Evolutionary conservation across 805 yeast species (phyloP).

Genomic region (Candida andamanensis): DNA sequence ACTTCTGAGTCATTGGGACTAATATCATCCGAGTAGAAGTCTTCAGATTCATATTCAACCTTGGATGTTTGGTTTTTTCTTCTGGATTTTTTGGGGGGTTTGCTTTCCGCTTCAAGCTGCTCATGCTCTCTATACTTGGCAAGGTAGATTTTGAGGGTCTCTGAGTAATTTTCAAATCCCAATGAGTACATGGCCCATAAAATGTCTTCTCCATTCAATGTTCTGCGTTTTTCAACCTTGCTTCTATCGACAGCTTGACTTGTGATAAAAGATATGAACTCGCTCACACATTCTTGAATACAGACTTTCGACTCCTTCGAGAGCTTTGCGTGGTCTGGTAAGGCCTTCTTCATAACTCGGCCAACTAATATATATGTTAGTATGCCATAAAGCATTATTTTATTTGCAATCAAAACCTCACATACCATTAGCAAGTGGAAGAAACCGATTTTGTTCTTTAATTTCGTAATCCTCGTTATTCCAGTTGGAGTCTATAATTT

Average conservation of each 20-base stretch:
- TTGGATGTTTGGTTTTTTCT: constrained; percentile 1
- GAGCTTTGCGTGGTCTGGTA: constrained; percentile 69
- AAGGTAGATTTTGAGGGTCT: constrained; percentile 63
- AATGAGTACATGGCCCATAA: constrained; percentile 60
- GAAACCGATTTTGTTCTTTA: constrained; percentile 39
- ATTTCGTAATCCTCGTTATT: constrained; percentile 31
- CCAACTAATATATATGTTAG: constrained; percentile 35
- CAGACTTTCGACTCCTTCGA: constrained; percentile 77
- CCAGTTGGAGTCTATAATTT: constrained; percentile 12
- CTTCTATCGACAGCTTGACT: constrained; percentile 79
- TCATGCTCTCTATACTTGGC: constrained; percentile 20
- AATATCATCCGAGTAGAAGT: constrained; percentile 11
- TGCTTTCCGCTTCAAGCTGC: constrained; percentile 12
- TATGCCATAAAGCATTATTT: constrained; percentile 1
- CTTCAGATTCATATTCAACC: constrained; percentile 8
- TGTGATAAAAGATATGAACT: constrained; percentile 74
- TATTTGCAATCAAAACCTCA: constrained; percentile 3
- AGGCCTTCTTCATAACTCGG: constrained; percentile 70
- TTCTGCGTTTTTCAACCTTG: constrained; percentile 64
- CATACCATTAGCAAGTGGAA: constrained; percentile 42
- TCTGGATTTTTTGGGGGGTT: constrained; percentile 8
- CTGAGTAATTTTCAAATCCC: constrained; percentile 80
- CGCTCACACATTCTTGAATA: constrained; percentile 80
- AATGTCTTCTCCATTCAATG: constrained; percentile 75
- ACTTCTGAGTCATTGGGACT: constrained; percentile 11